These are phyloP conservation scores for Colletotrichum sp. DNA, from an alignment of 2,329 filamentous ascomycete genomes.

Conservation along the genomic window DNA sequence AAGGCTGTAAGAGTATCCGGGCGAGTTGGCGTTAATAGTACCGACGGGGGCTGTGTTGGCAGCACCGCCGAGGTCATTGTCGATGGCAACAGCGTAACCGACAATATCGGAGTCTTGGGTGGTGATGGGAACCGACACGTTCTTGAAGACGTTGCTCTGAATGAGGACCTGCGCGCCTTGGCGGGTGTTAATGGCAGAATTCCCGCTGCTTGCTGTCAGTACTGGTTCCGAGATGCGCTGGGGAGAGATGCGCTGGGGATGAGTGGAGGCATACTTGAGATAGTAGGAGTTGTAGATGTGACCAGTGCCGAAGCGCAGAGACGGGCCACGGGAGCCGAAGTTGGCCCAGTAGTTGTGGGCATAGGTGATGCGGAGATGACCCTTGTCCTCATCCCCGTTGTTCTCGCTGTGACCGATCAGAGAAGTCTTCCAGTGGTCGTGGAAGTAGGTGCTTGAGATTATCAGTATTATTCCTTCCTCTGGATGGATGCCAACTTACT, in stretches of 20 bases:
- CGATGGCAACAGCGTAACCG: slow-evolving; percentile 10
- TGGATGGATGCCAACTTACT: neutral
- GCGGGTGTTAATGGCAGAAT: slow-evolving; percentile 58
- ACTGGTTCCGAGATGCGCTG: neutral
- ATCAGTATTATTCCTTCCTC: neutral
- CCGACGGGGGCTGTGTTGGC: slow-evolving; percentile 30
- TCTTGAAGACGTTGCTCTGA: slow-evolving; percentile 47
- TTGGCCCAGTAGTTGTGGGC: slow-evolving; percentile 66
- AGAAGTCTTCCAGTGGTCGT: slow-evolving; percentile 64
- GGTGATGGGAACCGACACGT: slow-evolving; percentile 36
- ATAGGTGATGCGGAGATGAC: slow-evolving; percentile 64
- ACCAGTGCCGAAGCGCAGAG: slow-evolving; percentile 65
- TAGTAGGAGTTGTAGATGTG: slow-evolving; percentile 54
- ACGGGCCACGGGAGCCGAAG: slow-evolving; percentile 64
- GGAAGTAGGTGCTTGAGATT: slow-evolving; percentile 39
- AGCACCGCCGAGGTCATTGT: slow-evolving; percentile 14
- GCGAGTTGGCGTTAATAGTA: slow-evolving; percentile 52
- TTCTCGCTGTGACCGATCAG: slow-evolving; percentile 66
- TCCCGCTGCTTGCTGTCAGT: slow-evolving; percentile 26
- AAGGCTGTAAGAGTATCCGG: slow-evolving; percentile 47
- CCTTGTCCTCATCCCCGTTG: slow-evolving; percentile 62
- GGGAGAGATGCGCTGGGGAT: neutral
- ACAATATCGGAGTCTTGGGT: slow-evolving; percentile 13
- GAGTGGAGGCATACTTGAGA: slow-evolving; percentile 23
- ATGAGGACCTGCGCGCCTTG: slow-evolving; percentile 57